A percentile compares a stretch with the other conserved stretches of the same genome.
Evolutionary conservation across 2,329 filamentous ascomycete species (phyloP).

Genomic region (Claviceps spartinae): DNA sequence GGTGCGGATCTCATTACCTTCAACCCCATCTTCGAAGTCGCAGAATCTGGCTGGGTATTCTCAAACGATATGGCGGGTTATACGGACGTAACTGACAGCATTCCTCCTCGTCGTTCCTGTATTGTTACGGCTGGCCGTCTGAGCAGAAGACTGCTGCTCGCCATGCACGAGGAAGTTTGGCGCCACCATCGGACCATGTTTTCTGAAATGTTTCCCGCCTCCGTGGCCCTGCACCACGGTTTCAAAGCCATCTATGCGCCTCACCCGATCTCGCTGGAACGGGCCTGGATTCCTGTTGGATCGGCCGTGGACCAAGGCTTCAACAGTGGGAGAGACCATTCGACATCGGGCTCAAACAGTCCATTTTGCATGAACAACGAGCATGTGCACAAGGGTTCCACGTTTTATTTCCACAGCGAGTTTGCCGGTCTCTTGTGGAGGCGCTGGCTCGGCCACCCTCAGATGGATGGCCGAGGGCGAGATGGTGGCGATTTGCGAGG

Average conservation of each 20-base stretch:
- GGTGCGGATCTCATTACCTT: constrained; percentile 65
- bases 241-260: constrained; percentile 70
- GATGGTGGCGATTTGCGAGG: constrained; percentile 38
- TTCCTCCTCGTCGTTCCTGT: constrained; percentile 50
- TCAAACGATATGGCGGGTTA: constrained; percentile 59
- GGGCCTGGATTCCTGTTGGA: constrained; percentile 53
- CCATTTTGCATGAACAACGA: constrained; percentile 58
- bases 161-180: constrained; percentile 64
- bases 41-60: constrained; percentile 60
- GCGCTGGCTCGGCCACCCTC: constrained; percentile 55
- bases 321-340: constrained; percentile 60
- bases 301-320: constrained; percentile 59
- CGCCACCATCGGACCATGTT: constrained; percentile 59
- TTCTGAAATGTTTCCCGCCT: constrained; percentile 65
- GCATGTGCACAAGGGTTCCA: constrained; percentile 70
- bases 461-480: constrained; percentile 36
- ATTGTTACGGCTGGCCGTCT: constrained; percentile 61
- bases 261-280: constrained; percentile 68
- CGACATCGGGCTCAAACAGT: constrained; percentile 49
- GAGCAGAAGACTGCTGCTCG: constrained; percentile 49
- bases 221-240: constrained; percentile 59
- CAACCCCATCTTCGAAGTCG: constrained; percentile 62
- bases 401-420: constrained; percentile 72
- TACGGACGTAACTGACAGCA: constrained; percentile 29
- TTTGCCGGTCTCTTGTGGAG: constrained; percentile 70